Conservation (phyloP, 2,329 filamentous ascomycete species). For the Eutypa lata region DNA sequence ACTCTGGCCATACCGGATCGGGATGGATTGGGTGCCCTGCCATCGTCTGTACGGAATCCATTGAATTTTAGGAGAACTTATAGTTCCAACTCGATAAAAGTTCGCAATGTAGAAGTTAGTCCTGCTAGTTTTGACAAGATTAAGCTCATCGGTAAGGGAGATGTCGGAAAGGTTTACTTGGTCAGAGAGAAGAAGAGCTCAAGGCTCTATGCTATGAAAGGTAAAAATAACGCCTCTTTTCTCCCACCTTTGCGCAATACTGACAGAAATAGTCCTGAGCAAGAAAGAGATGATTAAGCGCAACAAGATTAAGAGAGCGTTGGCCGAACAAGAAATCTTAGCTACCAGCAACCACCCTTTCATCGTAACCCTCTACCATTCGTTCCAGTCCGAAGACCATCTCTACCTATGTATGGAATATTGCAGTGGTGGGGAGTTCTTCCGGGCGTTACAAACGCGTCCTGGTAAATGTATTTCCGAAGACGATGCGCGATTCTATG, state of each 20-base stretch:
- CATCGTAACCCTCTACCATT: constrained; percentile 97
- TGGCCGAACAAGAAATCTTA: constrained; percentile 96
- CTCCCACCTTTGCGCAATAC: constrained; percentile 12
- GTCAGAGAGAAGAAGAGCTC: constrained; percentile 97
- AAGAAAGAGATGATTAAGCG: constrained; percentile 99
- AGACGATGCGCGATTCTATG: constrained; percentile 95
- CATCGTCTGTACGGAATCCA: constrained; percentile 64
- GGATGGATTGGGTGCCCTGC: constrained; percentile 58
- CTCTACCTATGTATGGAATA: constrained; percentile 99
- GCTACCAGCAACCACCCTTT: constrained; percentile 99
- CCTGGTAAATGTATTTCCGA: constrained; percentile 97
- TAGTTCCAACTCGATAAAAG: constrained; percentile 98
- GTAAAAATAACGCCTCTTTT: constrained; percentile 44
- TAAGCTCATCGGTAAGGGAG: constrained; percentile 97
- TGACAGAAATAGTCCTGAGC: constrained; percentile 72
- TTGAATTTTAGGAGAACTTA: constrained; percentile 90
- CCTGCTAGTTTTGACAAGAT: constrained; percentile 98
- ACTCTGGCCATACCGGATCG: constrained; percentile 40
- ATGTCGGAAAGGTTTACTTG: constrained; percentile 97
- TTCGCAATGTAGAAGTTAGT: constrained; percentile 92
- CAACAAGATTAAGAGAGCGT: constrained; percentile 98
- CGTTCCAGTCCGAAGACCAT: constrained; percentile 98
- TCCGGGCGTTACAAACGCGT: constrained; percentile 90
- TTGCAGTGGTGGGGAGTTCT: constrained; percentile 98
- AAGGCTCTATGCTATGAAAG: constrained; percentile 97